These are phyloP conservation scores for Pseudonitzschia pungens DNA, from an alignment of 108 stramenopile species.

Conservation along the genomic window DNA sequence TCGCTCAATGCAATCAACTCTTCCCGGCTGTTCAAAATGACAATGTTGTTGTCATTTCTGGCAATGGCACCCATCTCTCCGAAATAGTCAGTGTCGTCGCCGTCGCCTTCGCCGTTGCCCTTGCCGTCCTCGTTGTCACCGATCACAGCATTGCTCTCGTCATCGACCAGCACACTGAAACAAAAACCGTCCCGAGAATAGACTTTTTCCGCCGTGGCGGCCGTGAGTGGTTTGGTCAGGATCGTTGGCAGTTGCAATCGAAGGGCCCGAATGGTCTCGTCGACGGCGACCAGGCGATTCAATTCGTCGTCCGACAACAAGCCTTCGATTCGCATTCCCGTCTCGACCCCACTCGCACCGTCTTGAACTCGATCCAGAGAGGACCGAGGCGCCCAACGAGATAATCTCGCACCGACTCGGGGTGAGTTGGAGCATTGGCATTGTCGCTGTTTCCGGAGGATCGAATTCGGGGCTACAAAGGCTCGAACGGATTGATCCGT, in stretches of 20 bases:
- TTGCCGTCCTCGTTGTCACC: not conserved
- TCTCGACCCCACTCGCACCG: not conserved
- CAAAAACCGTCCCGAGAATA: constrained; percentile 14
- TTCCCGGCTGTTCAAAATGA: constrained; percentile 16
- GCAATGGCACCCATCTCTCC: not conserved
- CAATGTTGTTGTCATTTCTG: not conserved
- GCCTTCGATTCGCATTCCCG: not conserved
- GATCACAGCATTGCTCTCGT: not conserved
- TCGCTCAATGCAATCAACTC: constrained; percentile 33
- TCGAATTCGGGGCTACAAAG: no score
- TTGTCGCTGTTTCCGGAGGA: no score
- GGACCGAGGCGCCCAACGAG: no score
- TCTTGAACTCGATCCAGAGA: no score
- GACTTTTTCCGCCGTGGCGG: not conserved
- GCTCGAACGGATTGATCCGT: no score
- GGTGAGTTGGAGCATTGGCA: no score
- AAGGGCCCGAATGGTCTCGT: constrained; percentile 26
- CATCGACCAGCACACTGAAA: constrained; percentile 1
- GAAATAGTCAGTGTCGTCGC: not conserved
- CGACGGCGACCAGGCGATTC: constrained; percentile 16
- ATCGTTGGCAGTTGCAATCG: constrained; percentile 24
- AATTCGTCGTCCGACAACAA: constrained; percentile 10
- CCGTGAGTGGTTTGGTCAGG: constrained; percentile 25
- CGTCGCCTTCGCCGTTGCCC: not conserved
- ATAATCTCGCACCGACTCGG: no score